Evolutionary conservation across 2,329 filamentous ascomycete species (phyloP).

Genomic region (Monilinia polystroma): DNA sequence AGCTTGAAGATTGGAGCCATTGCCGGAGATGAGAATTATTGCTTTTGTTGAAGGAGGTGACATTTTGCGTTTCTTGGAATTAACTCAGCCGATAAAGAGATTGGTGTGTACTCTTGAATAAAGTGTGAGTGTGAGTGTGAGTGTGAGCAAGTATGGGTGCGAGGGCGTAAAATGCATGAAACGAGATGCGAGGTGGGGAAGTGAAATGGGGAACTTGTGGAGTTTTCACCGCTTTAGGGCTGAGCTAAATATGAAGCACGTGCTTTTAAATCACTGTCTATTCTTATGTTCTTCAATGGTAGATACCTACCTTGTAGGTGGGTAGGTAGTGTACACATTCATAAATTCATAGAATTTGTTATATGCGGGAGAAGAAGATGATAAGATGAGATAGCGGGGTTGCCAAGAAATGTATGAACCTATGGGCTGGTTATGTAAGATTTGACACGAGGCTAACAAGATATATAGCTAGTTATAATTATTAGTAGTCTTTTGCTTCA

Average conservation of each 20-base stretch:
- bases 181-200: conserved; percentile 9
- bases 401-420: background rate
- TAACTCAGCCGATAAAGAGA: background rate
- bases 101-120: background rate
- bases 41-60: conserved; percentile 41
- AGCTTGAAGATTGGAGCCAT: conserved; percentile 70
- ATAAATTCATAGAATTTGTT: background rate
- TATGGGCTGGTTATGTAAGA: background rate
- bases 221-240: conserved; percentile 6
- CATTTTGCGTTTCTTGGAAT: background rate
- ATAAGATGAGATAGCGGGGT: background rate
- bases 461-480: background rate
- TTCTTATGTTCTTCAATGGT: too few relatives aligned
- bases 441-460: conserved; percentile 5
- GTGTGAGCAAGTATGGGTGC: background rate
- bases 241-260: background rate
- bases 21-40: conserved; percentile 64
- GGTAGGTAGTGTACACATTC: too few relatives aligned
- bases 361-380: background rate
- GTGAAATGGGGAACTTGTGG: conserved; percentile 2
- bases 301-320: too few relatives aligned
- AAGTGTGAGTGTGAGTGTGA: background rate
- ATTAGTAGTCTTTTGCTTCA: too few relatives aligned
- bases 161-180: background rate
- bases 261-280: background rate